phyloP scores from a whole-genome alignment of 163 green algal genomes.

The Smithsoniella earleae region DNA sequence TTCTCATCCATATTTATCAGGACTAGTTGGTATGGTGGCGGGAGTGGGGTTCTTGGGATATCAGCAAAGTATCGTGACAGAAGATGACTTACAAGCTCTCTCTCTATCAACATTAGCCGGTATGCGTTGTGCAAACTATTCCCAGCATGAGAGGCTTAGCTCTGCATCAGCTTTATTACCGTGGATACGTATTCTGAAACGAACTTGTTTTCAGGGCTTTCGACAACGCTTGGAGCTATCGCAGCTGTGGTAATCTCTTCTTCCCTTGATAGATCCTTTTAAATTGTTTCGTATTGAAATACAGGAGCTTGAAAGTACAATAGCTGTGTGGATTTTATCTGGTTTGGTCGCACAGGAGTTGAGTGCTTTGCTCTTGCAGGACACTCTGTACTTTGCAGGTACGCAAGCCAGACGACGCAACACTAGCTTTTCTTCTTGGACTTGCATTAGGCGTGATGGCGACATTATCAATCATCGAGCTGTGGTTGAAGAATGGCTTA shows the following conservation, averaged over 20 bases:
- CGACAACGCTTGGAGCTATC: background rate
- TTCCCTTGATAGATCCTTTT: too few species aligned
- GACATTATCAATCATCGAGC: slow-evolving; percentile 64
- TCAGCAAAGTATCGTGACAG: background rate
- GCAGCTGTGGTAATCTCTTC: background rate
- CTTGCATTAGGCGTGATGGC: slow-evolving; percentile 80
- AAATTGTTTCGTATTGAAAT: background rate
- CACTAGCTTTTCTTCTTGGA: slow-evolving; percentile 69
- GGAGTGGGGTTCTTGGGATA: background rate
- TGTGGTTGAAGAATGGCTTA: slow-evolving; percentile 65
- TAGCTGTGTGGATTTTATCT: too few species aligned
- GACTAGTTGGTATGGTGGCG: too few species aligned
- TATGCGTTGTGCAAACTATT: too few species aligned
- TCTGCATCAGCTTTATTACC: too few species aligned
- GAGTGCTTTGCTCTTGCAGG: too few species aligned
- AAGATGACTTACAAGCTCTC: background rate
- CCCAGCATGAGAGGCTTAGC: too few species aligned
- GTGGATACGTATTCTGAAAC: too few species aligned
- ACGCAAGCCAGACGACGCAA: slow-evolving; percentile 45
- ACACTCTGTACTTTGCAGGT: slow-evolving; percentile 52
- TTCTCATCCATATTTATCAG: too few species aligned
- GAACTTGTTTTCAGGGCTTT: slow-evolving; percentile 26
- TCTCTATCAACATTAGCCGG: background rate
- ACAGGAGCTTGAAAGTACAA: too few species aligned
- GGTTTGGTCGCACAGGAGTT: too few species aligned